phyloP scores from a whole-genome alignment of 805 yeast genomes.

The Cyberlindnera subsufficiens region DNA sequence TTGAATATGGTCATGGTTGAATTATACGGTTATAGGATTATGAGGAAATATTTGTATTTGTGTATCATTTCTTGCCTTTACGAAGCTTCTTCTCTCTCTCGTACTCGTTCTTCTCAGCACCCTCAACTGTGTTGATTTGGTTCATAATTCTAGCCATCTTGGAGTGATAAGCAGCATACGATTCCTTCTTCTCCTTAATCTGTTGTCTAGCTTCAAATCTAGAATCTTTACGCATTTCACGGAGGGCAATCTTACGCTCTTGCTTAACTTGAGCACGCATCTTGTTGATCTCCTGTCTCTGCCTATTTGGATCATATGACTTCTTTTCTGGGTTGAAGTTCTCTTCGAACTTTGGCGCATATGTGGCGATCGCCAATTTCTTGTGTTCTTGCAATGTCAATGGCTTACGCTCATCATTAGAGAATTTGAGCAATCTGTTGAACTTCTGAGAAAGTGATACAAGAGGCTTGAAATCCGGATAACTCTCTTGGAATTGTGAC shows the following conservation, averaged over 20 bases:
- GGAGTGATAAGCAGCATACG: slow-evolving; percentile 74
- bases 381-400: slow-evolving; percentile 77
- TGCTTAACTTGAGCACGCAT: slow-evolving; percentile 82
- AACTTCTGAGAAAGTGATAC: slow-evolving; percentile 37
- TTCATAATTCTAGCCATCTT: slow-evolving; percentile 86
- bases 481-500: slow-evolving; percentile 31
- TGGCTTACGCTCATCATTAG: slow-evolving; percentile 53
- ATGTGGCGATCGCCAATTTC: slow-evolving; percentile 77
- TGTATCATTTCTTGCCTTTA: slow-evolving; percentile 34
- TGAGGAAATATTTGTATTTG: not conserved
- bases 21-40: not conserved
- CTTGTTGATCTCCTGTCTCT: slow-evolving; percentile 78
- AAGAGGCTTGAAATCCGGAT: slow-evolving; percentile 30
- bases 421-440: slow-evolving; percentile 42
- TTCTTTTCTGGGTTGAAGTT: slow-evolving; percentile 94
- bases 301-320: slow-evolving; percentile 78
- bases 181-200: slow-evolving; percentile 68
- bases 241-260: slow-evolving; percentile 81
- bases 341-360: slow-evolving; percentile 90
- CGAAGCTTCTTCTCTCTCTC: slow-evolving; percentile 77
- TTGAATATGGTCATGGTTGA: not conserved
- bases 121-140: slow-evolving; percentile 88
- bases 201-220: slow-evolving; percentile 83
- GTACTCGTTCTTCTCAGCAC: slow-evolving; percentile 89
- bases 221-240: slow-evolving; percentile 86